These are phyloP conservation scores for Debaryomyces coudertii DNA, from an alignment of 1,139 yeast genomes.

Conservation along the genomic window DNA sequence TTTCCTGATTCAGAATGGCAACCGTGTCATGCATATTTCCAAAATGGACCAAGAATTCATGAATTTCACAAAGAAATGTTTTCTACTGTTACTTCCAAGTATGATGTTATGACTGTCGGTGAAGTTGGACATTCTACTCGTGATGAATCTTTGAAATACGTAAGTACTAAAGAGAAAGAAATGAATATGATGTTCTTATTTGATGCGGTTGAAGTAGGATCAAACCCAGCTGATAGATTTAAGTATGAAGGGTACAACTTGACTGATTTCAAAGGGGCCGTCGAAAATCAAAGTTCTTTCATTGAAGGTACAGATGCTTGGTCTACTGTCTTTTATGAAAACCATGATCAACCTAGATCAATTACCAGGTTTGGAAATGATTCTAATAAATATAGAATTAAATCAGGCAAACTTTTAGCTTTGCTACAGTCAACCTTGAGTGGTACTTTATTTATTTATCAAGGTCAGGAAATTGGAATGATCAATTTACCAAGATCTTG, in stretches of 20 bases:
- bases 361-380: slow-evolving; percentile 55
- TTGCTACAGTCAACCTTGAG: slow-evolving; percentile 50
- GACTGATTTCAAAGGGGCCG: slow-evolving; percentile 47
- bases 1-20: slow-evolving; percentile 47
- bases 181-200: slow-evolving; percentile 57
- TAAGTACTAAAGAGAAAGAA: slow-evolving; percentile 52
- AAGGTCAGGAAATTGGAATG: slow-evolving; percentile 66
- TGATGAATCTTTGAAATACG: slow-evolving; percentile 49
- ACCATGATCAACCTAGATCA: slow-evolving; percentile 61
- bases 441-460: slow-evolving; percentile 61
- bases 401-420: slow-evolving; percentile 53
- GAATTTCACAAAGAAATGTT: slow-evolving; percentile 60
- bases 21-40: slow-evolving; percentile 33
- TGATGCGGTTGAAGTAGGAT: slow-evolving; percentile 50
- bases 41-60: slow-evolving; percentile 57
- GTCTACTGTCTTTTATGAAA: slow-evolving; percentile 59
- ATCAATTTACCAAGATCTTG: slow-evolving; percentile 49
- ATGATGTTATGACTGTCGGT: slow-evolving; percentile 61
- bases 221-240: slow-evolving; percentile 36
- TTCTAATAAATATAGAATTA: slow-evolving; percentile 32
- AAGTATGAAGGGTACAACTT: slow-evolving; percentile 36
- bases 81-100: slow-evolving; percentile 45
- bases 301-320: slow-evolving; percentile 58
- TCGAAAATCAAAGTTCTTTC: slow-evolving; percentile 38
- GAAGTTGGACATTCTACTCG: slow-evolving; percentile 51